Conservation (phyloP, 805 yeast species). For the Tetrapisispora arboricola region DNA sequence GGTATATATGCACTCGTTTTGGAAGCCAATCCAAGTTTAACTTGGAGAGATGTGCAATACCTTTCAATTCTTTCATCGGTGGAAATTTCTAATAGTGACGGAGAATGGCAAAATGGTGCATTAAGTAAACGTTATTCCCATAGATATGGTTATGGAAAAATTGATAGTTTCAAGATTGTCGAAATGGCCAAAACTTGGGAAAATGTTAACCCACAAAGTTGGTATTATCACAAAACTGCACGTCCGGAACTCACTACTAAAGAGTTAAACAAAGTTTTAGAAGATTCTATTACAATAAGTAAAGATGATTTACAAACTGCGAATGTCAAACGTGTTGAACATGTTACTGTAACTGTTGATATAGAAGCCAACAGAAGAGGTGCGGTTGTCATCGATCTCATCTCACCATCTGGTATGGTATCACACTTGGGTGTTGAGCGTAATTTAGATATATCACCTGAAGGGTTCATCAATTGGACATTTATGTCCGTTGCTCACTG, state of each 20-base stretch:
- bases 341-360: conserved; percentile 71
- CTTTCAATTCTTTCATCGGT: conserved; percentile 62
- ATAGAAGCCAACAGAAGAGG: conserved; percentile 63
- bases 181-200: conserved; percentile 64
- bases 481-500: conserved; percentile 98
- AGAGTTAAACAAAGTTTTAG: conserved; percentile 18
- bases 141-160: conserved; percentile 82
- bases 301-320: conserved; percentile 39
- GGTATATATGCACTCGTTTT: conserved; percentile 83
- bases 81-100: conserved; percentile 56
- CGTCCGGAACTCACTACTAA: conserved; percentile 26
- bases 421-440: conserved; percentile 70
- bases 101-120: conserved; percentile 64
- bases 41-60: conserved; percentile 95
- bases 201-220: conserved; percentile 85
- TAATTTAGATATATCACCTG: conserved; percentile 40
- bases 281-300: conserved; percentile 37
- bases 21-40: conserved; percentile 72
- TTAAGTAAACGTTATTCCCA: conserved; percentile 67
- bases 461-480: conserved; percentile 74
- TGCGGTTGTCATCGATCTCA: conserved; percentile 48
- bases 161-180: conserved; percentile 73
- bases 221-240: conserved; percentile 46
- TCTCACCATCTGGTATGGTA: conserved; percentile 64
- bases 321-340: conserved; percentile 70